Conservation (phyloP, 345 rosid genomes). For the Brassica cretica region DNA sequence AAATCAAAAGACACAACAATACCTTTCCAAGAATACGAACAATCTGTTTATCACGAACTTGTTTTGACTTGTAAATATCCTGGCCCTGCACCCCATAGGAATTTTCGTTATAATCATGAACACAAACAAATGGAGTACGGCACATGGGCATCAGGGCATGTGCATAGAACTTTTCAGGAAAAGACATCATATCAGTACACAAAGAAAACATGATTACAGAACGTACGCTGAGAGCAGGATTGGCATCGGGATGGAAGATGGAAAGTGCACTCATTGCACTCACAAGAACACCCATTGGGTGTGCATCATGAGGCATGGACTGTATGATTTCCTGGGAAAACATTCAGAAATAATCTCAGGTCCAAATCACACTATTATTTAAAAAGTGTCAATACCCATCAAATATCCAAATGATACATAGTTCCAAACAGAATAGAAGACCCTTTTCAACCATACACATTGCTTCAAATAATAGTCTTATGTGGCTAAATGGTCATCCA, state of each 20-base stretch:
- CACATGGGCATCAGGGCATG: no score
- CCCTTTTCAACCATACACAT: background rate
- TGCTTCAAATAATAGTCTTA: background rate
- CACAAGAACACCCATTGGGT: constrained; percentile 84
- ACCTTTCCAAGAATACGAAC: constrained; percentile 93
- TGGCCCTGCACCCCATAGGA: constrained; percentile 24
- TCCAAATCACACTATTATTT: constrained; percentile 3
- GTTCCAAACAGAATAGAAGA: background rate
- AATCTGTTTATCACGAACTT: constrained; percentile 89
- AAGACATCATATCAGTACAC: background rate
- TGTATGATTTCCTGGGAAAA: constrained; percentile 78
- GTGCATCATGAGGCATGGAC: constrained; percentile 92
- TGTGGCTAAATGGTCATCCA: background rate
- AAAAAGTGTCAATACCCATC: background rate
- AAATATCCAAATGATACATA: background rate
- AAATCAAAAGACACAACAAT: constrained; percentile 16
- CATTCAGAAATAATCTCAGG: constrained; percentile 8
- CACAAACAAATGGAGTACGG: background rate
- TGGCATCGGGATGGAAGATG: constrained; percentile 91
- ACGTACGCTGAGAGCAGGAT: constrained; percentile 87
- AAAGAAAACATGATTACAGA: background rate
- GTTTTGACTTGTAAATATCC: constrained; percentile 69
- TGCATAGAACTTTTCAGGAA: background rate
- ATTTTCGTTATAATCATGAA: background rate
- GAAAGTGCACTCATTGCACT: constrained; percentile 96